Percentiles rank a stretch among this genome's conserved stretches.
Evolutionary conservation across 768 basidiomycete genomes (phyloP).

Genomic region (Filobasidium floriforme): DNA sequence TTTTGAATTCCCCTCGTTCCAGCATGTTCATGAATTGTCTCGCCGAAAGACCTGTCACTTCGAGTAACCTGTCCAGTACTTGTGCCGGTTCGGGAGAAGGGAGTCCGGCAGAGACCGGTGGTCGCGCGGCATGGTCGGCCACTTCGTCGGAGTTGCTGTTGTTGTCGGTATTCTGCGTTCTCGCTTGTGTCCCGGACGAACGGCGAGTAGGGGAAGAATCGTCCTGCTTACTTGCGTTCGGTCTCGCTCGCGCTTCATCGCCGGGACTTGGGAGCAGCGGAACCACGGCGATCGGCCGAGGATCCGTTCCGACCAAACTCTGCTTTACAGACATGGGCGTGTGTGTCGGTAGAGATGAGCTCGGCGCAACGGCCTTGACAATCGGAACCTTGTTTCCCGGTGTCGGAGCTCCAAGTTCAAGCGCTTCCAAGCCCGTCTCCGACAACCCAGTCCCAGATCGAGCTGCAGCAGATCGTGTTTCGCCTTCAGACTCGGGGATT

Average conservation of each 20-base stretch:
- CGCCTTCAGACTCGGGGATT: too few relatives aligned
- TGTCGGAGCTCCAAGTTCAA: too few relatives aligned
- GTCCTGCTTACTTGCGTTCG: not conserved
- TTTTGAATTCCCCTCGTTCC: slow-evolving; percentile 7
- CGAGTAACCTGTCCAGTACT: slow-evolving; percentile 12
- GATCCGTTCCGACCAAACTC: not conserved
- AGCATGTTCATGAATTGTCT: slow-evolving; percentile 21
- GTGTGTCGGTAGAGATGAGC: too few relatives aligned
- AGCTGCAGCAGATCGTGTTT: too few relatives aligned
- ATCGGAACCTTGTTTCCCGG: too few relatives aligned
- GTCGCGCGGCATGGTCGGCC: not conserved
- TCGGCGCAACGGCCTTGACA: too few relatives aligned
- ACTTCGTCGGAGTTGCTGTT: not conserved
- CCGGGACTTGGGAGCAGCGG: not conserved
- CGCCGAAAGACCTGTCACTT: slow-evolving; percentile 13
- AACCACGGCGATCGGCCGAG: not conserved
- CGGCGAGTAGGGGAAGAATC: too few relatives aligned
- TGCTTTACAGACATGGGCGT: too few relatives aligned
- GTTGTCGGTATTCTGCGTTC: not conserved
- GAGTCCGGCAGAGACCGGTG: not conserved
- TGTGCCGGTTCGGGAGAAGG: slow-evolving; percentile 2
- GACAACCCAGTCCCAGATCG: too few relatives aligned
- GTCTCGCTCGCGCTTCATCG: not conserved
- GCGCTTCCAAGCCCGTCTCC: too few relatives aligned
- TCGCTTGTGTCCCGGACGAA: too few relatives aligned